These are phyloP conservation scores for Amanita pseudoporphyria DNA, from an alignment of 768 basidiomycete species.

Conservation along the genomic window DNA sequence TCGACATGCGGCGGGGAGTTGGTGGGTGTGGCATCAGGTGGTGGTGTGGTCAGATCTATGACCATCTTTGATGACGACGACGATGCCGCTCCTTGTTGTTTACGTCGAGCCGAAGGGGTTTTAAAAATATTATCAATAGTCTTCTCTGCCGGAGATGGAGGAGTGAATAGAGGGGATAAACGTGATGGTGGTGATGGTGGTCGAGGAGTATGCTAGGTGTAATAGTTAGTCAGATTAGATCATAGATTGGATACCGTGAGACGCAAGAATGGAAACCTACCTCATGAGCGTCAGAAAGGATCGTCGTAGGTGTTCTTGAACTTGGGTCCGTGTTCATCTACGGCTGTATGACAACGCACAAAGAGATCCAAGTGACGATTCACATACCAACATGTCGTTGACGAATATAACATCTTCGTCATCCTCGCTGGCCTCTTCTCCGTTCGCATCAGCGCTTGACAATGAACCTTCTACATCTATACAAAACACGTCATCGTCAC, in stretches of 20 bases:
- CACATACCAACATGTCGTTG: conserved; percentile 12
- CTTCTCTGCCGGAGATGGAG: conserved; percentile 9
- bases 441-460: conserved; percentile 13
- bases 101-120: background rate
- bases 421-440: conserved; percentile 12
- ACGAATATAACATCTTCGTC: conserved; percentile 14
- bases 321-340: conserved; percentile 1
- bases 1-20: background rate
- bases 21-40: background rate
- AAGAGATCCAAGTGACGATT: background rate
- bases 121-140: background rate
- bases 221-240: background rate
- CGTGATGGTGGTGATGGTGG: background rate
- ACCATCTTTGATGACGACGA: background rate
- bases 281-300: background rate
- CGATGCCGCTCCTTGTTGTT: background rate
- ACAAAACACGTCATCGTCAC: background rate
- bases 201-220: background rate
- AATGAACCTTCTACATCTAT: conserved; percentile 6
- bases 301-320: conserved; percentile 3
- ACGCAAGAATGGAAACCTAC: background rate
- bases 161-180: conserved; percentile 11
- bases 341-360: background rate
- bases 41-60: background rate
- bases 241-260: background rate